phyloP scores from a whole-genome alignment of 2,329 filamentous ascomycete genomes.

The Ceratocystiopsis sp. region DNA sequence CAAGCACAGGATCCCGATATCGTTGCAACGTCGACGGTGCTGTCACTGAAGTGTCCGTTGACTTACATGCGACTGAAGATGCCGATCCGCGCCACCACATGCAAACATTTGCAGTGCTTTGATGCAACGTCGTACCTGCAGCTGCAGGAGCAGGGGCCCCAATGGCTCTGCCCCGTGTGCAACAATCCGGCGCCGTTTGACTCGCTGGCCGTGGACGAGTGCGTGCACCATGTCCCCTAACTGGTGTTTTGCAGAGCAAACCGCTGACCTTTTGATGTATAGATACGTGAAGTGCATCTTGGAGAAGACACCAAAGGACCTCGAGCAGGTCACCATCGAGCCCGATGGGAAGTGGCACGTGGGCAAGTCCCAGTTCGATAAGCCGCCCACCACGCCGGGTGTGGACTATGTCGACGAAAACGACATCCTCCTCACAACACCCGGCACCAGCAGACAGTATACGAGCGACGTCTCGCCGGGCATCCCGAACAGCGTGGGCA shows the following conservation, averaged over 20 bases:
- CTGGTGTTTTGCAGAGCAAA: too few species aligned
- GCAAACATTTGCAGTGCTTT: constrained; percentile 87
- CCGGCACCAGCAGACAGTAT: too few species aligned
- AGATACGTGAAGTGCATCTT: constrained; percentile 74
- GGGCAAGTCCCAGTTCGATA: constrained; percentile 9
- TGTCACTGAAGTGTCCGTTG: constrained; percentile 85
- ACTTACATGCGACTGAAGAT: constrained; percentile 67
- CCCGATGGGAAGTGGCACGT: constrained; percentile 62
- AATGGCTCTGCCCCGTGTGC: constrained; percentile 93
- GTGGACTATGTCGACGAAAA: constrained; percentile 16
- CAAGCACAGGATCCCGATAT: constrained; percentile 80
- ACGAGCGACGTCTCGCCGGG: too few species aligned
- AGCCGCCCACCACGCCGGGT: constrained; percentile 9
- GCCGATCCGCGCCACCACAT: constrained; percentile 64
- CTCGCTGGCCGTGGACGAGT: constrained; percentile 68
- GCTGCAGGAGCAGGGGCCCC: constrained; percentile 87
- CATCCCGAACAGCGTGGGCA: neutral
- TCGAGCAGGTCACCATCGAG: constrained; percentile 81
- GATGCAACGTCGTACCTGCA: constrained; percentile 86
- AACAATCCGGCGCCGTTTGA: constrained; percentile 70
- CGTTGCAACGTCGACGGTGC: constrained; percentile 67
- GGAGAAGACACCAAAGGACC: constrained; percentile 46
- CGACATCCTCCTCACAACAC: constrained; percentile 1
- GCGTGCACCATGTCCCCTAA: too few species aligned
- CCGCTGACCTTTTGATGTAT: too few species aligned